Evolutionary conservation across 352 stramenopile species (phyloP).

Genomic region (Pythium oligandrum): DNA sequence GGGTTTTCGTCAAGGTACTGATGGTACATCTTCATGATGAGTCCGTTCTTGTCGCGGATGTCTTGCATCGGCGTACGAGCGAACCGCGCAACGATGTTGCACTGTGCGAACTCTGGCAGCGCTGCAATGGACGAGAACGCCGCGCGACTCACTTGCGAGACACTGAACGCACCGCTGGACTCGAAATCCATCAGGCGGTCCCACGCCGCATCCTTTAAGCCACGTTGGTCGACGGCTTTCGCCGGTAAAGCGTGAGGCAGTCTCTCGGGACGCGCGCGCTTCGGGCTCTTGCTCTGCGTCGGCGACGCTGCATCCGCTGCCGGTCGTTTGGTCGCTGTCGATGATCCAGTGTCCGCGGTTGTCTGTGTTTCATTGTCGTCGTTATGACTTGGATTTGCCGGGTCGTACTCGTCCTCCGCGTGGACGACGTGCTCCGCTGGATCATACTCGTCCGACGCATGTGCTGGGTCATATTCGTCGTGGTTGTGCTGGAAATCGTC

Average conservation of each 20-base stretch:
- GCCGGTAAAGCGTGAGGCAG: no score
- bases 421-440: conserved; percentile 3
- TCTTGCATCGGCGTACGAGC: conserved; percentile 50
- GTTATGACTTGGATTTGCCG: conserved; percentile 9
- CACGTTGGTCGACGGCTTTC: conserved; percentile 12
- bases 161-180: conserved; percentile 43
- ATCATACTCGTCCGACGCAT: conserved; percentile 14
- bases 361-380: background rate
- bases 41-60: conserved; percentile 72
- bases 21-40: conserved; percentile 63
- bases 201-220: conserved; percentile 56
- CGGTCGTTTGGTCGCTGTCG: no score
- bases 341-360: background rate
- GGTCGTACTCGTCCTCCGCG: conserved; percentile 20
- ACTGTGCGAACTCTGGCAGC: conserved; percentile 76
- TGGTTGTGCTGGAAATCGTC: conserved; percentile 9
- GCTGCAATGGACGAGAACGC: conserved; percentile 57
- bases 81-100: conserved; percentile 66
- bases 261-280: conserved; percentile 4
- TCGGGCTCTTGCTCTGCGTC: conserved; percentile 8
- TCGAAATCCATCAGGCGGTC: conserved; percentile 78
- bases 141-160: conserved; percentile 71
- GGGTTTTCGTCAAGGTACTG: conserved; percentile 79
- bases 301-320: conserved; percentile 1
- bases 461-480: conserved; percentile 29